Evolutionary conservation across 306 rosid species (phyloP), one percentile per base, ranked within the genome.

Genomic region (Corylus avellana): DNA sequence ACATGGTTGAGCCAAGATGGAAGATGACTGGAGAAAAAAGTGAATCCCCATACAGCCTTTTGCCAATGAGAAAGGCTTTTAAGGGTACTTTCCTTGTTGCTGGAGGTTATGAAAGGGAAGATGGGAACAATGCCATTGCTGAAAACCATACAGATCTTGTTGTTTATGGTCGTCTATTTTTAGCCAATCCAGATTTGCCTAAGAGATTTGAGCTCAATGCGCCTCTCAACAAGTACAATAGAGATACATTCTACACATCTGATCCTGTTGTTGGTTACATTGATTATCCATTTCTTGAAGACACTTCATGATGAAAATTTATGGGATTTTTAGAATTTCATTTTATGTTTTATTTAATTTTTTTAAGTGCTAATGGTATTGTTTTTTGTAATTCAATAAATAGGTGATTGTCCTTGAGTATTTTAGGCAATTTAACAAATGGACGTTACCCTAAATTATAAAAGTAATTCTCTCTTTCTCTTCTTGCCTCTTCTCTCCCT

Each of bases 101-200:
- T 4, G 83, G 84, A 17, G 83, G 78, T 74, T 85, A 32, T 32
- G 35, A 44, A 1, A 61, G 74, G 78, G 88, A 78, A 16, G 83
- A 78, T 20, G 81, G 85, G 57, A 73, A 61, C 83, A 78, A 75
- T 0, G 85, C 76, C 4, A 25, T 78, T 8, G 81, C 42, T 25
- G 78, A 78, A 22, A 42, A 70, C 3, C 71, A 56, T 29, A 75
- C 82, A 0, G 80, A 84, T 80, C 82, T 84, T 7, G 27, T 84
- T 7, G 82, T 76, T 22, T 84, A 64, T 48, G 87, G 84, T 9
- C 82, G 87, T 14, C 35, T 18, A 29, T 81, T 85, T 75, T 75
- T 85, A 80, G 85, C 85, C 27, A 85, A 85, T 75, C 85, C 83
- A 0, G 83, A 85, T 71, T 78, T 85, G 53, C 83, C 85, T 0